Evolutionary conservation across 306 rosid genomes (phyloP), one percentile per base, ranked within the genome.

Genomic region (Citrullus mucosospermus): DNA sequence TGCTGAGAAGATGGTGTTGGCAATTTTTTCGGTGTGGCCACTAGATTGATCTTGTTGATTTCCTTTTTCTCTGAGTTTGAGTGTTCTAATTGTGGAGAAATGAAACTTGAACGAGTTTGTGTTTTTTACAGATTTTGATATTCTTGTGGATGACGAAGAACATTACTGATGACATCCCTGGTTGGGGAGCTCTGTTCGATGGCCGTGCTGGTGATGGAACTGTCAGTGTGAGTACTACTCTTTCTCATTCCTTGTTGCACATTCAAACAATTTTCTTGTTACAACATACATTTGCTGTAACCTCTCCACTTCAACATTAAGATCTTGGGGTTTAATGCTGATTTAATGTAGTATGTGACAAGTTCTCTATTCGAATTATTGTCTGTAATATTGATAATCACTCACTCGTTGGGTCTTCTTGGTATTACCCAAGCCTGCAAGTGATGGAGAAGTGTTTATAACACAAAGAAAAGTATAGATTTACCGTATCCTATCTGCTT

Each of bases 71-170:
- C n/a, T 46, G 20, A 69, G 32, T 43, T 41, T n/a, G 18, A 5
- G 41, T 8, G 14, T 39, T 18, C 1, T 63, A n/a, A 6, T 34
- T 63, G 70, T 63, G 70, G 48, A 65, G 50, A 14, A 8, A 15
- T 68, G 75, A 12, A 20, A 11, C 43, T 20, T 70, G 76, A 41
- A 41, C 18, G 54, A 48, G 54, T 48, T 48, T 48, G 17, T 48
- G 9, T 20, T 55, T 36, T 5, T 25, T 76, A 87, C 82, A 94
- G 98, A 61, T 85, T 78, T 81, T 94, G 72, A 87, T 94, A 68
- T 16, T 89, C 57, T 77, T 94, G 79, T 92, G 98, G 98, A 94
- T 94, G 98, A 92, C 97, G 72, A 92, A 93, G 81, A 92, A 87
- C 69, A 88, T 94, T 61, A 88, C 98, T 58, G 92, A 92, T 63